phyloP scores from a whole-genome alignment of 768 basidiomycete genomes.

The Auricularia sp. region DNA sequence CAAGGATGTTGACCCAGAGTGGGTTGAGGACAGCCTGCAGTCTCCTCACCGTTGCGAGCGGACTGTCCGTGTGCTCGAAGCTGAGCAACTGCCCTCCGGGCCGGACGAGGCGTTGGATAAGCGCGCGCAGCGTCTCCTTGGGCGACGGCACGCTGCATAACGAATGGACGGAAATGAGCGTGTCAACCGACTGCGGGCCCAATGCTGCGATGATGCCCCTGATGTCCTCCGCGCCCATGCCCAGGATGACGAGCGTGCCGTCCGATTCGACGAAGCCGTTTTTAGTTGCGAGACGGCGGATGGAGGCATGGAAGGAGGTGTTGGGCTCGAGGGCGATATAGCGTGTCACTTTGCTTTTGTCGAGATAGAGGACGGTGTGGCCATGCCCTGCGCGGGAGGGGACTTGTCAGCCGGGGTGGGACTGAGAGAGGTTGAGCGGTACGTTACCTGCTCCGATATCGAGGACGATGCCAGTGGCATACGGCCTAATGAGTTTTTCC shows the following conservation, averaged over 20 bases:
- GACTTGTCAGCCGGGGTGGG: neutral
- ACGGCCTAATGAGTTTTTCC: slow-evolving; percentile 35
- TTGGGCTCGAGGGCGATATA: slow-evolving; percentile 17
- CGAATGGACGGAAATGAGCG: slow-evolving; percentile 53
- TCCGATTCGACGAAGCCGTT: neutral
- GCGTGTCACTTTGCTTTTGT: slow-evolving; percentile 9
- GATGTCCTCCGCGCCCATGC: slow-evolving; percentile 7
- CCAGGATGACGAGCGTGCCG: slow-evolving; percentile 13
- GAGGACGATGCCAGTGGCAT: slow-evolving; percentile 51
- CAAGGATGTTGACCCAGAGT: slow-evolving; percentile 37
- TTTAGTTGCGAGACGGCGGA: neutral
- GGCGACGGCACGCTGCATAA: slow-evolving; percentile 57
- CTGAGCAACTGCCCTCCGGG: slow-evolving; percentile 57
- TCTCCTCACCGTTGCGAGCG: slow-evolving; percentile 42
- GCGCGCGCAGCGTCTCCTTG: slow-evolving; percentile 32
- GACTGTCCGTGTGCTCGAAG: slow-evolving; percentile 61
- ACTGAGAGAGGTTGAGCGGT: neutral
- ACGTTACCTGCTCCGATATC: slow-evolving; percentile 56
- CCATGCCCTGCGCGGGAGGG: slow-evolving; percentile 7
- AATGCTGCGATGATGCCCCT: slow-evolving; percentile 1
- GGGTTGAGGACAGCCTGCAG: slow-evolving; percentile 72
- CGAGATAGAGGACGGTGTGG: slow-evolving; percentile 10
- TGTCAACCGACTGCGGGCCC: slow-evolving; percentile 33
- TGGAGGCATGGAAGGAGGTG: slow-evolving; percentile 7
- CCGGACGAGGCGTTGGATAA: slow-evolving; percentile 45